Evolutionary conservation across 768 basidiomycete genomes (phyloP), one percentile per base, ranked within the genome.

Genomic region (Asterophora parasitica): DNA sequence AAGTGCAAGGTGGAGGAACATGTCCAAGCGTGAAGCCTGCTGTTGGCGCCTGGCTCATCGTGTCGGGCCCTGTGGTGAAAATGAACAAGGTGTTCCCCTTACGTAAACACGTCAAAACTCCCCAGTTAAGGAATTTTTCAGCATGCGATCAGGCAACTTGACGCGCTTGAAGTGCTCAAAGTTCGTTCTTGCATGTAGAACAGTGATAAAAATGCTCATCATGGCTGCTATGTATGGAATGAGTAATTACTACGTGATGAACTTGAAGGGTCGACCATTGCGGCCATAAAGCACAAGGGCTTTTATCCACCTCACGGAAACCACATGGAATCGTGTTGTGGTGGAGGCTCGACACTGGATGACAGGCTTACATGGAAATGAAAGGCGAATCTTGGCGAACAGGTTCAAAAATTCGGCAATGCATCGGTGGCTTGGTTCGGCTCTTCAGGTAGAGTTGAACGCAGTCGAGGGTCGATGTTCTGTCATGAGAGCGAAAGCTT

Each of bases 1-100:
- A 42, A 58, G 28, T 41, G 51, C 7, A 16, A 46, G 35, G 32
- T 40, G 44, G 32, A 51, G 15, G 50, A 51, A 45, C 57, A 58
- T 58, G 45, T 37, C 35, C 50, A 48, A 45, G 48, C 35, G 44
- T 52, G 26, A 30, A 39, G 37, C 19, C 33, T 38, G 34, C 41
- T 19, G 30, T 31, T 2, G 39, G 16, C 16, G 48, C 44, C 40
- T 15, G 36, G 34, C 17, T 42, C 48, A 50, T 50, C 36, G 20
- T 47, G 40, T 16, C 27, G n/a, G 23, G 30, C 4, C 28, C 17
- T 40, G 20, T 41, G 23, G 6, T 44, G 33, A 33, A 52, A 45
- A 31, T 46, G 42, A 44, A 48, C 15, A 52, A 15, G 13, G 35
- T 36, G 19, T 52, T 48, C 32, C 23, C 10, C 26, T 53, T 45